Base-by-base conservation (phyloP, 345 rosid genomes). In the Citrus sp. region DNA sequence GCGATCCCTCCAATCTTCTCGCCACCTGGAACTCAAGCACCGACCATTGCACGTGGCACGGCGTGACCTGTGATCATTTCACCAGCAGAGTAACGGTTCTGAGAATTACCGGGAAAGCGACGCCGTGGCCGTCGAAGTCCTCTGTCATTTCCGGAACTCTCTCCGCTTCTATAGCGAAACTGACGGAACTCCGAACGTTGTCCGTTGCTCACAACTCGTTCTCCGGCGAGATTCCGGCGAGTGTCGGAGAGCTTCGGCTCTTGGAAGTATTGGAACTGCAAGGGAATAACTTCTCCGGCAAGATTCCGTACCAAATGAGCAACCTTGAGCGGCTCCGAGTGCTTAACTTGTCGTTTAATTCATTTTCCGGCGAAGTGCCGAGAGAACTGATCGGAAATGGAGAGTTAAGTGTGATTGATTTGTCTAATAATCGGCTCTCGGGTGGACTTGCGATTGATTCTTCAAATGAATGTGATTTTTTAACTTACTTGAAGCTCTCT, bases 241-340 rank as follows among this genome's bases (percentile, higher is more conserved):
- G 56, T 67, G 37, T 91, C 22, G 82, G 86, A 40, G 78, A 67
- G 40, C 90, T 91, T 16, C 77, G 34, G 80, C 77, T 66, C 55
- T 82, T 91, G 38, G 83, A 88, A 85, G 85, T 85, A 25, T 77
- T 91, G 67, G 87, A 88, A 76, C 87, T 91, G 71, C 92, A 87
- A 72, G 88, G 87, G 4, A 91, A 89, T 83, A 89, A 89, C 78
- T 86, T 91, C 76, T 87, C 92, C 37, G 91, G 91, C 64, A 49
- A 65, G 25, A 81, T 91, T 72, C 92, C 89, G 16, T 28, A 27
- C 27, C 84, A 85, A 84, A 84, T 86, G 83, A 85, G 85, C 79
- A 66, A 51, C 38, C 78, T 81, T 13, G 75, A 38, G 38, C 74
- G 74, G 78, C 90, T 91, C 61, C 73, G 67, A 6, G 2, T 88